Base-by-base conservation (phyloP, 208 protist species). In the Strigomonas culicis region DNA sequence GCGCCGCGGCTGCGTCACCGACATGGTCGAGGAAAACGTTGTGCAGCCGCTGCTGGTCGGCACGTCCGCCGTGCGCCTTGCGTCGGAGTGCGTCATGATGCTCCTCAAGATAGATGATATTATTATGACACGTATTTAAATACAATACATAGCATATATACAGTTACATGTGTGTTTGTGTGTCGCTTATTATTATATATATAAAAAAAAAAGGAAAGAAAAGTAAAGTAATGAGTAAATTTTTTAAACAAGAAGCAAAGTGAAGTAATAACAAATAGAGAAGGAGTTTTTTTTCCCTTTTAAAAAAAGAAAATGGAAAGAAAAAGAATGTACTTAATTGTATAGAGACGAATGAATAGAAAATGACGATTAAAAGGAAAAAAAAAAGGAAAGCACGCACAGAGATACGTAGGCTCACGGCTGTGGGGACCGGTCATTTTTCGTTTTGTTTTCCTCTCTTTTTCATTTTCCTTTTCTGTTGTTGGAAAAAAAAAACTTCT, bases 1-100 rank as follows among this genome's bases (percentile, higher is more conserved):
- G 44, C 68, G 75, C 62, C 74, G 99, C 80, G 94, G 93, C 27
- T 84, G 79, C 15, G 97, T 99, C 53, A 96, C 90, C 24, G 96
- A 99, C 80, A 99, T 99, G 79, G 70, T 98, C 15, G 94, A 98
- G 70, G 94, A 98, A 74, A 97, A 99, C 66, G 98, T 99, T 17
- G 74, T 99, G 50, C 97, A 99, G 81, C 99, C 99, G 28, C 74
- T 99, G 22, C 84, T 99, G 6, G 98, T 99, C 6, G 92, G 84
- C 31, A 86, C 82, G 1, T 98, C 88, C 53, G 97, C 97, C 30
- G 74, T 99, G 27, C 80, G 77, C 10, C 90, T 99, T n/a, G 98
- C 99, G 24, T 97, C 98, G 11, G 99, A 99, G 79, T 98, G 91
- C 49, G 98, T 99, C 25, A 85, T 97, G 65, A 98, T 98, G 88